Base-by-base conservation (phyloP, 139 green algal species). In the Tetraselmis striata region DNA sequence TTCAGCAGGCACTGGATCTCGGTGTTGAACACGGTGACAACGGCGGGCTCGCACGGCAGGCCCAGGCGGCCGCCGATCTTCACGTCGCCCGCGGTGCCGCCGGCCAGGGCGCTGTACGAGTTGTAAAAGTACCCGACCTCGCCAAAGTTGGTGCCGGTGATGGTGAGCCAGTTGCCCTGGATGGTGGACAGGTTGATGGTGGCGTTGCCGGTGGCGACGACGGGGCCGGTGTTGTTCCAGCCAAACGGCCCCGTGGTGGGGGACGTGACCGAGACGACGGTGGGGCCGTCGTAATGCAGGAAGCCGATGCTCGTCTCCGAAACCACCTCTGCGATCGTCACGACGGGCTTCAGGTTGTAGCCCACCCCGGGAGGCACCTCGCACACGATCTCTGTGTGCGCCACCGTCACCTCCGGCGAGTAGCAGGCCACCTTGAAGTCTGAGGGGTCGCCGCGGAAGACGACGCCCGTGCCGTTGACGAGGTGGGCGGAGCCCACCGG, bases 101-200 rank as follows among this genome's bases (percentile, higher is more conserved):
- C 31, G 27, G 31, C 58, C 2, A 22, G 32, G 78, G 18, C 78
- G 78, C 28, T 82, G 31, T 74, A 59, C 30, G 78, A 82, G 78
- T 30, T 75, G n/a, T 59, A 31, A 31, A 82, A 82, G 31, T 28
- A 76, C 29, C 58, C 78, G 22, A 24, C 23, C 2, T 18, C 76
- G 28, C 81, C 81, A 59, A 81, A 84, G 81, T 84, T 84, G 25
- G 30, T 76, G 5, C 81, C 81, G 29, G 81, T 84, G 81, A 84
- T 81, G 81, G 75, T 84, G 27, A 59, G n/a, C 25, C 28, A 74
- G 76, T 84, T 30, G n/a, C 81, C 81, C n/a, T 77, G 32, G 81
- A 81, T 84, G 27, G 25, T 32, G 2, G 81, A 75, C 24, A 79
- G 2, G 30, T 76, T 76, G 28, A 81, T 81, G 23, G 18, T 28